These are phyloP conservation scores for Yarrowia hollandica DNA, from an alignment of 805 yeast genomes.

Conservation along the genomic window DNA sequence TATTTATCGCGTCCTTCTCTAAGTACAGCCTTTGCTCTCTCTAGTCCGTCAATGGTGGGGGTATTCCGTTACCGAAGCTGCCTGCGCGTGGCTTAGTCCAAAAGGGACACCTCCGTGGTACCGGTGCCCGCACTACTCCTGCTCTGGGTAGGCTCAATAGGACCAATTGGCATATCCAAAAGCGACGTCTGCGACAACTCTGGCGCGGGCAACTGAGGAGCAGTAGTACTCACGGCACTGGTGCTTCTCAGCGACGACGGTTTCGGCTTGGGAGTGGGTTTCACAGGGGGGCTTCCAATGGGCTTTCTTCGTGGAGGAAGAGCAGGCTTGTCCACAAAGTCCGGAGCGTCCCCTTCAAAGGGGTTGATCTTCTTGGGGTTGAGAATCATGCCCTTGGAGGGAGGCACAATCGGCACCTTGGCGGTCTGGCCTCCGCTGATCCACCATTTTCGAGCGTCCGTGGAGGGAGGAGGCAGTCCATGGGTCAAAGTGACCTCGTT, in stretches of 20 bases:
- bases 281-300: slow-evolving; percentile 5
- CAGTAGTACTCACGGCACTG: not conserved
- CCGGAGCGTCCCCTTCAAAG: slow-evolving; percentile 52
- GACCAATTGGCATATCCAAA: slow-evolving; percentile 21
- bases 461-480: slow-evolving; percentile 83
- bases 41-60: no score
- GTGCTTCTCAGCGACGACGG: slow-evolving; percentile 3
- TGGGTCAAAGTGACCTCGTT: slow-evolving; percentile 37
- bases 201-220: slow-evolving; percentile 2
- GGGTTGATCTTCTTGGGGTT: slow-evolving; percentile 82
- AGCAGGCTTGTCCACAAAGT: slow-evolving; percentile 45
- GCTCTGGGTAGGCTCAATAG: not conserved
- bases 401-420: slow-evolving; percentile 57
- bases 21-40: no score
- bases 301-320: slow-evolving; percentile 14
- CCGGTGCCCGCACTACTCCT: not conserved
- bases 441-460: slow-evolving; percentile 91
- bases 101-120: not conserved
- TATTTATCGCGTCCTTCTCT: no score
- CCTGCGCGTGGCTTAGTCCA: no score
- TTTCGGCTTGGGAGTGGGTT: slow-evolving; percentile 12
- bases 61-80: no score
- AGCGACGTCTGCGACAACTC: slow-evolving; percentile 3
- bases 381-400: slow-evolving; percentile 49
- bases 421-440: slow-evolving; percentile 72